A percentile compares a stretch with the other conserved stretches of the same genome.
Evolutionary conservation across 2,329 filamentous ascomycete genomes (phyloP).

Genomic region (Colletotrichum sublineola): DNA sequence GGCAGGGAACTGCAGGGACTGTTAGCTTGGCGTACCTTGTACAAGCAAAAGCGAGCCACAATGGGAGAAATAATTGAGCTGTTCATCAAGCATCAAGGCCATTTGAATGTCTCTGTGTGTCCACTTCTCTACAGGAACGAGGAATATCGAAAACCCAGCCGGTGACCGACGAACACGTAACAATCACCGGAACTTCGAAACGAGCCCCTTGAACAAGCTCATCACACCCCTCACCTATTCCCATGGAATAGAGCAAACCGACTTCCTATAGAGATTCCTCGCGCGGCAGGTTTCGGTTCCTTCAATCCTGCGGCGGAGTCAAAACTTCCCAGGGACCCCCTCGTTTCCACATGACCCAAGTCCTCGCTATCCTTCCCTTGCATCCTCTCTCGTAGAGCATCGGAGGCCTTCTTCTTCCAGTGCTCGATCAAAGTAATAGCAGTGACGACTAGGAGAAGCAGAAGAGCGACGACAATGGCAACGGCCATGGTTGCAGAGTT

Average conservation of each 20-base stretch:
- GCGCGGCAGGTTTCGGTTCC: conserved; percentile 4
- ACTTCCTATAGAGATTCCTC: background rate
- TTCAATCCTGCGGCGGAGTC: conserved; percentile 15
- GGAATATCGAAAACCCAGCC: background rate
- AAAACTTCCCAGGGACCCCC: conserved; percentile 14
- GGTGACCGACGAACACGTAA: background rate
- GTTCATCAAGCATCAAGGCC: background rate
- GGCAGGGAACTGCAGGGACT: too few species aligned
- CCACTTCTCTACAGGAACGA: background rate
- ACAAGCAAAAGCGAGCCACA: background rate
- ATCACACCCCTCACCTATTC: background rate
- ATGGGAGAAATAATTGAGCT: background rate
- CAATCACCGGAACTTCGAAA: background rate
- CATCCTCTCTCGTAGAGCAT: background rate
- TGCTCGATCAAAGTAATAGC: conserved; percentile 5
- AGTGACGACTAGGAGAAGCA: conserved; percentile 11
- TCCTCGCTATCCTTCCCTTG: background rate
- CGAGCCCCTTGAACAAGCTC: background rate
- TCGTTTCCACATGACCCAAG: background rate
- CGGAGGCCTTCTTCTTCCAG: conserved; percentile 13
- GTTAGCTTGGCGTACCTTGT: background rate
- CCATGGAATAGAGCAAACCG: background rate
- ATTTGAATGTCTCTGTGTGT: too few species aligned
- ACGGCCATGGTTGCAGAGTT: background rate
- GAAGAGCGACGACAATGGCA: conserved; percentile 15